These are phyloP conservation scores for Mycena rosella DNA, from an alignment of 768 basidiomycete species.

Conservation along the genomic window DNA sequence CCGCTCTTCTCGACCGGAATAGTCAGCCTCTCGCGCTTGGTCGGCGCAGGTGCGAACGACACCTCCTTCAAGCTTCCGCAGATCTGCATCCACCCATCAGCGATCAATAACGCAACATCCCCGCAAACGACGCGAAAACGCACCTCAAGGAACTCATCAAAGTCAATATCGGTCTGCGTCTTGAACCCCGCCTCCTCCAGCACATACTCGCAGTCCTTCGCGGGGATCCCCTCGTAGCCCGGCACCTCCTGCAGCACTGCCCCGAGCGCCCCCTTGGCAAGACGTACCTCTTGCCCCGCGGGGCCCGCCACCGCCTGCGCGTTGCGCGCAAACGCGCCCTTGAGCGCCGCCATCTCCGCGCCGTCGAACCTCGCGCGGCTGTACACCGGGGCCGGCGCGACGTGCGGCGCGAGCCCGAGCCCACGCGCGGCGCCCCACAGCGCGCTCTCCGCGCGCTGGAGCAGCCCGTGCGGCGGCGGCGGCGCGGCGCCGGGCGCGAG, in stretches of 20 bases:
- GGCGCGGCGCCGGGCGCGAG: conserved; percentile 65
- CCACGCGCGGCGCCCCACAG: conserved; percentile 53
- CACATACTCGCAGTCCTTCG: conserved; percentile 80
- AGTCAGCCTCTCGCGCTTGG: conserved; percentile 48
- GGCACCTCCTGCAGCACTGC: conserved; percentile 60
- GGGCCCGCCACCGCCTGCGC: conserved; percentile 41
- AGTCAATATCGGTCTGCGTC: conserved; percentile 67
- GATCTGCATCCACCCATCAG: conserved; percentile 58
- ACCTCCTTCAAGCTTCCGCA: conserved; percentile 82
- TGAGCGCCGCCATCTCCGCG: conserved; percentile 57
- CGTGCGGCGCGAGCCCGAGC: conserved; percentile 53
- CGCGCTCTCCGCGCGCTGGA: conserved; percentile 39
- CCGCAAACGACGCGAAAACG: no score
- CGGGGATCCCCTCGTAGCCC: conserved; percentile 71
- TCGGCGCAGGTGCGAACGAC: conserved; percentile 55
- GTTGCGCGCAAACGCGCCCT: conserved; percentile 52
- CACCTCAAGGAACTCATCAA: conserved; percentile 93
- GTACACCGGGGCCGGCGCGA: conserved; percentile 32
- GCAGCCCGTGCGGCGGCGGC: conserved; percentile 41
- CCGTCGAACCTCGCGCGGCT: conserved; percentile 61
- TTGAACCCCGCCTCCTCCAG: conserved; percentile 81
- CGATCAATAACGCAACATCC: neutral
- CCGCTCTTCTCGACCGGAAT: conserved; percentile 71
- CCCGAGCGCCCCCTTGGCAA: conserved; percentile 56
- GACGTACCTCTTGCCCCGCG: conserved; percentile 48